These are phyloP conservation scores for Cylindrotheca closterium DNA, from an alignment of 108 stramenopile species.

Conservation along the genomic window DNA sequence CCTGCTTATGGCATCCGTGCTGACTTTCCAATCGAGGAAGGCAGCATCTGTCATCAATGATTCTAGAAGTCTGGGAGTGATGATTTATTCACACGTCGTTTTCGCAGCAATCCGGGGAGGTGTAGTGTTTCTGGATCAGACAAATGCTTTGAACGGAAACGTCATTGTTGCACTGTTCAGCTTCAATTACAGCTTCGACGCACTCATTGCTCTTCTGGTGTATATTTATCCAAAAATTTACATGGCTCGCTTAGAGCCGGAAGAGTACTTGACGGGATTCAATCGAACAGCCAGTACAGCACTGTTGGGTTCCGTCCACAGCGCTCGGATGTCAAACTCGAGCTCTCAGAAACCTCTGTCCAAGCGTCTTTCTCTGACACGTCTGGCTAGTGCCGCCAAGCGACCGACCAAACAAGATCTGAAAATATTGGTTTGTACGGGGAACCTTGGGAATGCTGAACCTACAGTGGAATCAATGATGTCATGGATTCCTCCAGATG, in stretches of 20 bases:
- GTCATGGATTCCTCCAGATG: conserved; percentile 40
- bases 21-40: conserved; percentile 35
- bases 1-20: conserved; percentile 28
- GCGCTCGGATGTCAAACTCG: too few relatives aligned
- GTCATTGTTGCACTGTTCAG: conserved; percentile 11
- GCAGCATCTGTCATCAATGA: conserved; percentile 24
- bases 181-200: conserved; percentile 19
- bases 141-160: conserved; percentile 3
- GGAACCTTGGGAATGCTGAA: conserved; percentile 29
- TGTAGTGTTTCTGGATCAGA: conserved; percentile 9
- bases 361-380: too few relatives aligned
- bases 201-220: conserved; percentile 18
- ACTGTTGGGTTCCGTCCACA: too few relatives aligned
- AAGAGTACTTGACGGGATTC: neutral
- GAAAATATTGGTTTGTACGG: conserved; percentile 25
- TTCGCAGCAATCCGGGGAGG: conserved; percentile 18
- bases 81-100: conserved; percentile 39
- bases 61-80: conserved; percentile 27
- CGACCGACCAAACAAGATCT: conserved; percentile 3
- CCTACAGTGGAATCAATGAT: conserved; percentile 30
- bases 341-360: too few relatives aligned
- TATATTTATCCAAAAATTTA: conserved; percentile 25
- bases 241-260: conserved; percentile 1
- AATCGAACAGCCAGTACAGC: neutral
- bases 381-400: too few relatives aligned